Percentiles rank a stretch among this genome's conserved stretches.
Evolutionary conservation across 225 moss, liverwort and hornwort genomes (phyloP).

Genomic region (Physcomitrium patens): DNA sequence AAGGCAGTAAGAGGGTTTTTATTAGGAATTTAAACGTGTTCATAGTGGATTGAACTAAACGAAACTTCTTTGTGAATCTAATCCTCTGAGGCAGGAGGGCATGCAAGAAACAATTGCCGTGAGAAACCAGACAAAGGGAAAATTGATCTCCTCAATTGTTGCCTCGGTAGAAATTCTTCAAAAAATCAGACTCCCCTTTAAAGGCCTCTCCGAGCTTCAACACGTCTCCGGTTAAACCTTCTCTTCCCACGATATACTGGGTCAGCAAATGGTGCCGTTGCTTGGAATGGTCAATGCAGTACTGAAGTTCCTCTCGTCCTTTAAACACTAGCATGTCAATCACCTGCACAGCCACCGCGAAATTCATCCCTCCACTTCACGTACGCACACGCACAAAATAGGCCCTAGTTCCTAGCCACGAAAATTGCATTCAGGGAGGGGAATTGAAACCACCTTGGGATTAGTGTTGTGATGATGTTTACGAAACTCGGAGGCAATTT

Average conservation of each 20-base stretch:
- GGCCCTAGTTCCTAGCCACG: neutral
- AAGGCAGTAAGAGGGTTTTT: neutral
- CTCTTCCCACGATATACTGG: conserved; percentile 77
- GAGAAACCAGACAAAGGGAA: conserved; percentile 16
- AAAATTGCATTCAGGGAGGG: neutral
- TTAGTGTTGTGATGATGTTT: conserved; percentile 77
- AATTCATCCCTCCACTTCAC: neutral
- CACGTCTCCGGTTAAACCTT: conserved; percentile 62
- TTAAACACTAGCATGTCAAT: conserved; percentile 97
- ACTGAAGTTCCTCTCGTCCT: conserved; percentile 89
- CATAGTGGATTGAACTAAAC: neutral
- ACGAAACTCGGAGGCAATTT: conserved; percentile 66
- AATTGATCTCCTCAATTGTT: conserved; percentile 47
- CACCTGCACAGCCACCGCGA: conserved; percentile 50
- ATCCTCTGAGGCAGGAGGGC: neutral
- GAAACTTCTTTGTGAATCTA: neutral
- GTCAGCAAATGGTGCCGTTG: conserved; percentile 93
- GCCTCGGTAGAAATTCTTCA: conserved; percentile 87
- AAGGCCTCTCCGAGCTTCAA: conserved; percentile 73
- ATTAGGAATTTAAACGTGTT: conserved; percentile 1
- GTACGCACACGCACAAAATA: neutral
- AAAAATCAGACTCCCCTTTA: conserved; percentile 89
- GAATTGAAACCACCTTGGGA: conserved; percentile 61
- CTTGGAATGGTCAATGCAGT: conserved; percentile 87
- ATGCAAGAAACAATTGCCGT: too few relatives aligned